Evolutionary conservation across 305 asterid genomes (phyloP), one percentile per base, ranked within the genome.

Genomic region (Salvia sclarea): DNA sequence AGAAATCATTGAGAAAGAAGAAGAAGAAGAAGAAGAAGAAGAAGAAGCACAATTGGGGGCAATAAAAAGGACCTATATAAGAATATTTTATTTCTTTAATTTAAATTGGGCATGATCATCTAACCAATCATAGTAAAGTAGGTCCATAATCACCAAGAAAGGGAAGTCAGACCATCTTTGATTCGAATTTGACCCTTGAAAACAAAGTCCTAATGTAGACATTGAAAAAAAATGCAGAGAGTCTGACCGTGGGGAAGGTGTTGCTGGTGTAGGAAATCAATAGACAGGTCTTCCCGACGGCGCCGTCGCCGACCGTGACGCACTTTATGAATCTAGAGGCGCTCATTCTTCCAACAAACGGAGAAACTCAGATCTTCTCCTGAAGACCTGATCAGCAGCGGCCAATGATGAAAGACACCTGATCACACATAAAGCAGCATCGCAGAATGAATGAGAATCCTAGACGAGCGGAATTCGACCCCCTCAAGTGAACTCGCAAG

Each of bases 261-360:
- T 87, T 87, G 86, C 94, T 86, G 75, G 93, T 86, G 73, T 86
- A 86, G 71, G 92, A 86, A 73, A 86, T 86, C 92, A 86, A 79
- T 65, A 86, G 93, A 53, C 91, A 84, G 28, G 95, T 88, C 81
- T 88, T 88, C 64, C 95, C 95, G 12, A 88, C 95, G 72, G 95
- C 95, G 71, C 95, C 95, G 64, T 88, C 95, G 43, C 95, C 95
- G 5, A 88, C 95, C 22, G 95, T 88, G 11, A 88, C 95, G 68
- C 95, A 88, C 79, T 88, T 88, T 59, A 88, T 85, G 85, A 88
- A 88, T 76, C 86, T 85, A 43, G 95, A 83, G 30, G 92, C 95
- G 68, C 95, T 88, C 95, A 88, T 88, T 71, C 68, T 85, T 64
- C 35, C 21, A 16, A 64, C n/a, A 24, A 68, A 61, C 69, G 56